Evolutionary conservation across 164 flowering plant species (phyloP), one percentile per base, ranked within the genome.

Genomic region (Stephania japonica): DNA sequence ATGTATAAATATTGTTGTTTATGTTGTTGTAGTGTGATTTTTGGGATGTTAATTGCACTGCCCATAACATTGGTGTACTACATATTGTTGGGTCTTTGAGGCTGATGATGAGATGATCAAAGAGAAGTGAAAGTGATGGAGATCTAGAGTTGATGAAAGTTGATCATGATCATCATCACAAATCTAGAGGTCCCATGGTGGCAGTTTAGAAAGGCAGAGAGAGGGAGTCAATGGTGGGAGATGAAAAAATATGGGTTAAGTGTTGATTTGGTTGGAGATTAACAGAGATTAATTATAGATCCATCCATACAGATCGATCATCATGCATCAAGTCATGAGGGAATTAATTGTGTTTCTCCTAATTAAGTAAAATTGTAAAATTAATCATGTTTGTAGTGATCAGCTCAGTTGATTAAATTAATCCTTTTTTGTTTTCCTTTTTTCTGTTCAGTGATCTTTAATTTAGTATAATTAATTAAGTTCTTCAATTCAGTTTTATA

Each of bases 21-120:
- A 61, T 64, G 8, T n/a, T 4, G 0, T 70, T 81, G 80, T 80
- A 92, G 97, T 41, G 97, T 92, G 16, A 92, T 92, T 63, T 92
- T 92, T 65, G 97, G 97, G 67, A 92, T 92, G 97, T 76, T 92
- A 65, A 85, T 92, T 5, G 94, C 98, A 0, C 81, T 93, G 80
- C 98, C 98, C 0, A 87, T 93, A 25, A 91, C 96, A 0, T 87
- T 93, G 0, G 89, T 88, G 4, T 93, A 93, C 86, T 93, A 93
- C 86, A 84, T 93, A 53, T 76, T 93, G n/a, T 74, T 93, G 87
- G 98, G 94, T 75, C 75, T 92, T 75, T 88, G 80, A 85, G 65
- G 59, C 24, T 70, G 26, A 73, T 24, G 68, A 53, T 12, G 14
- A 42, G 18, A 66, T 38, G 24, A 43, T 27, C 0, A 12, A 12